These are phyloP conservation scores for Beauveria bassiana DNA, from an alignment of 2,329 filamentous ascomycete species.

Conservation along the genomic window DNA sequence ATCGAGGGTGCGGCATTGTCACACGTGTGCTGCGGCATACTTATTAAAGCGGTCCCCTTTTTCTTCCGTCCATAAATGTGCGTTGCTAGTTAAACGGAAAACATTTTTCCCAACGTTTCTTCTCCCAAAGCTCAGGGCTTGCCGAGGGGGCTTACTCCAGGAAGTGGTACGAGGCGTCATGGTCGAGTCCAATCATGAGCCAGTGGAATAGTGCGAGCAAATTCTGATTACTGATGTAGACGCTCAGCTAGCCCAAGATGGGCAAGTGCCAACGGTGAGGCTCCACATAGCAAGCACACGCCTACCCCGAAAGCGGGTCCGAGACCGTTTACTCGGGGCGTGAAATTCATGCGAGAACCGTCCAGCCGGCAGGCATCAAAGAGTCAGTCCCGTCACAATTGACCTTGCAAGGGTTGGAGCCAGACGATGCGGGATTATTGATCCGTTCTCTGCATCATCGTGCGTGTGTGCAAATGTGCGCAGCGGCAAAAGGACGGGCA, in stretches of 20 bases:
- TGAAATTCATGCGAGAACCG: constrained; percentile 7
- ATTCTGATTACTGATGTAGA: constrained; percentile 12
- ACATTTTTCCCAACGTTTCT: background rate
- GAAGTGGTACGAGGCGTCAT: constrained; percentile 2
- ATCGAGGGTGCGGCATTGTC: constrained; percentile 1
- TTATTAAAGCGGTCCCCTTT: background rate
- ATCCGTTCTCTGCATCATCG: background rate
- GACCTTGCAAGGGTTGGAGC: background rate
- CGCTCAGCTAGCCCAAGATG: background rate
- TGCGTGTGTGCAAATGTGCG: background rate
- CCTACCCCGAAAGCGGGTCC: background rate
- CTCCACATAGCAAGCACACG: background rate
- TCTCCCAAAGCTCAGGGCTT: background rate
- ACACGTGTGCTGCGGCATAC: background rate
- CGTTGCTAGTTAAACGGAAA: too few relatives aligned
- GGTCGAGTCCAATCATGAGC: background rate
- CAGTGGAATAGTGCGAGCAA: background rate
- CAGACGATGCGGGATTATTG: background rate
- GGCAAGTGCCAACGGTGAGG: constrained; percentile 7
- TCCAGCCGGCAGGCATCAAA: background rate
- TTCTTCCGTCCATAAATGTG: background rate
- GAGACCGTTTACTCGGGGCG: background rate
- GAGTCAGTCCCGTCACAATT: background rate
- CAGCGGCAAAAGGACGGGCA: background rate
- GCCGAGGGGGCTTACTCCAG: background rate